Base-by-base conservation (phyloP, 2,329 filamentous ascomycete species). In the Cadophora malorum region DNA sequence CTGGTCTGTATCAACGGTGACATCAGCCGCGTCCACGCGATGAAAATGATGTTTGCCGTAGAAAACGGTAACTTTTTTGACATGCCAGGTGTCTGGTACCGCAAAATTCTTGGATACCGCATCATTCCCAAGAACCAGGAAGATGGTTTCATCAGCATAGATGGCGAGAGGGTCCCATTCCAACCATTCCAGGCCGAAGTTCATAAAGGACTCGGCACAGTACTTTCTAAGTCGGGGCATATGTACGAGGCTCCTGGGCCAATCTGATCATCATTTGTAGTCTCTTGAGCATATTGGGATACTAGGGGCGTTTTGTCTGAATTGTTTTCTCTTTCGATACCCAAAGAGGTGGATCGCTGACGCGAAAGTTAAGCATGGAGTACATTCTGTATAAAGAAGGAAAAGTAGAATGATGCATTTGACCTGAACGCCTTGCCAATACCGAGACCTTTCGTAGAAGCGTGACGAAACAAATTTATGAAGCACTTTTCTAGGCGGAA, bases 131-230 rank as follows among this genome's bases (percentile, higher is more conserved):
- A 87, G 64, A 81, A 90, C 70, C 85, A 90, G 74, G 82, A 86
- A 49, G 85, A 90, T 70, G 95, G 95, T 1, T 96, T 92, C 78
- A 96, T 99, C 78, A 96, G 93, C 78, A 93, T 99, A 72, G 96
- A 98, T 76, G 96, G 96, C 47, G 96, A 99, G 80, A 86, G 87
- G 64, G 84, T 97, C 2, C 91, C 93, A 0, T 98, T 97, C 78
- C 90, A 90, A 74, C 91, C 93, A 0, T 96, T 97, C 77, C 96
- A 99, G 81, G 93, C 90, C 2, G 96, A 99, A 80, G 85, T 97
- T 7, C 93, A 97, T 78, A 86, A 83, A 63, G 91, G 91, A 0
- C 82, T 99, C 28, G 96, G 93, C 0, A 93, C 91, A 4, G 91
- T 95, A n/a, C 82, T 98, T 71, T 93, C 92, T 61, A 93, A 91